These are phyloP conservation scores for Teratosphaeria gauchensis DNA, from an alignment of 2,329 filamentous ascomycete genomes.

Conservation along the genomic window DNA sequence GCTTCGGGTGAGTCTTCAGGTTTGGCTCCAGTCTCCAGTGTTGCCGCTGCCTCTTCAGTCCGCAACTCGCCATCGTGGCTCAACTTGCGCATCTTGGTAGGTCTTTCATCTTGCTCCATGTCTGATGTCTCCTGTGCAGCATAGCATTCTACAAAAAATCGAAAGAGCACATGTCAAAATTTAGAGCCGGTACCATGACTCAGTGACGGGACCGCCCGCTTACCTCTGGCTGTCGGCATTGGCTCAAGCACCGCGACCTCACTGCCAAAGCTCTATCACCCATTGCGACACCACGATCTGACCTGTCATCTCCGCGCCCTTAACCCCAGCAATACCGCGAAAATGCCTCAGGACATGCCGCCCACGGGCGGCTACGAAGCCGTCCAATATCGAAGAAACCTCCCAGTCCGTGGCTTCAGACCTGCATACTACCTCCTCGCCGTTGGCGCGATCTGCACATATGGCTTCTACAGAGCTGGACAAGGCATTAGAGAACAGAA, in stretches of 20 bases:
- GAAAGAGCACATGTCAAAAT: not conserved
- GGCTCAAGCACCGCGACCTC: not conserved
- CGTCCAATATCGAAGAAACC: conserved; percentile 96
- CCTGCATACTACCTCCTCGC: conserved; percentile 69
- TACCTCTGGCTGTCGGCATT: not conserved
- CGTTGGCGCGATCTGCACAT: conserved; percentile 70
- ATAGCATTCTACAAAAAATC: not conserved
- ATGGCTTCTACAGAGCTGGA: conserved; percentile 80
- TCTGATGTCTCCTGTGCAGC: conserved; percentile 2
- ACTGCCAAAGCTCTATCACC: not conserved
- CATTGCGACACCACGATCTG: not conserved
- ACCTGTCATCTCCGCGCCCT: not conserved
- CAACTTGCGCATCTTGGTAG: conserved; percentile 46
- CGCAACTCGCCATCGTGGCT: conserved; percentile 17
- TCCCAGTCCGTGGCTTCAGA: conserved; percentile 83
- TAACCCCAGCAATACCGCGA: conserved; percentile 6
- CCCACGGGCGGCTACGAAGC: conserved; percentile 87
- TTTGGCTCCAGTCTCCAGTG: not conserved
- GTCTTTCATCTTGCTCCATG: conserved; percentile 49
- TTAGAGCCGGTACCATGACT: not conserved
- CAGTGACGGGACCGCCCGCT: not conserved
- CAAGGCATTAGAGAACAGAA: conserved; percentile 82
- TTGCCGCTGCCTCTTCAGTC: not conserved
- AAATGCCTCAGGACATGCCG: conserved; percentile 97
- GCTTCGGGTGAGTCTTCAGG: not conserved